Conservation (phyloP, 1,284 basidiomycete genomes). For the Austroboletus novae-zelandiae region DNA sequence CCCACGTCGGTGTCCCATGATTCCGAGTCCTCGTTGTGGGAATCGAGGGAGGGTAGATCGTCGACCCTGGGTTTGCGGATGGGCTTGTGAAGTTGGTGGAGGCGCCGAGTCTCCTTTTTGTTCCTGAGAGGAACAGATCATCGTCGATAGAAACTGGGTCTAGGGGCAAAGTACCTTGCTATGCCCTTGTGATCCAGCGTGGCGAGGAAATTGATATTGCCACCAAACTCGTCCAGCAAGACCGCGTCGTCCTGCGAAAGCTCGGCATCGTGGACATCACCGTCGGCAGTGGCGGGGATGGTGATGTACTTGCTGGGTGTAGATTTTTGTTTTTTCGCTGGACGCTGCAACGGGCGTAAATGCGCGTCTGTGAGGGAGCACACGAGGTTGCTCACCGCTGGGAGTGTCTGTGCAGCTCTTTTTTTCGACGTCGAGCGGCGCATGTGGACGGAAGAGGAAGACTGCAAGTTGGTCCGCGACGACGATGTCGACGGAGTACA, state of each 20-base stretch:
- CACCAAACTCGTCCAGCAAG: constrained; percentile 58
- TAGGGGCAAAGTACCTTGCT: constrained; percentile 50
- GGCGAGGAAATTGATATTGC: constrained; percentile 56
- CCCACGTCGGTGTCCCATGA: constrained; percentile 52
- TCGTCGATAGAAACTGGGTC: constrained; percentile 1
- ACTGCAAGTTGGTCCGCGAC: background rate
- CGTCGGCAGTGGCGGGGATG: constrained; percentile 46
- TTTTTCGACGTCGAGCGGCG: constrained; percentile 23
- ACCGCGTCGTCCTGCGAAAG: constrained; percentile 65
- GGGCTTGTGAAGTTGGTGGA: constrained; percentile 65
- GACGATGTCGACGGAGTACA: constrained; percentile 30
- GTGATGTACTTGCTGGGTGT: constrained; percentile 54
- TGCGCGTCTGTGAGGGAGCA: background rate
- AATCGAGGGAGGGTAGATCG: constrained; percentile 64
- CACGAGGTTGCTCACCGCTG: constrained; percentile 27
- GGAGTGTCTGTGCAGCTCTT: constrained; percentile 34
- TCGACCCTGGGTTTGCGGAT: constrained; percentile 46
- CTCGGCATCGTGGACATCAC: constrained; percentile 45
- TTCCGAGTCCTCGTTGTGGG: constrained; percentile 56
- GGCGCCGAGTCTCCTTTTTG: constrained; percentile 68
- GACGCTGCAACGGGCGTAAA: constrained; percentile 25
- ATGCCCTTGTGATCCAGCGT: constrained; percentile 69
- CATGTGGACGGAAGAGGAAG: constrained; percentile 31
- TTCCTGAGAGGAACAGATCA: constrained; percentile 52
- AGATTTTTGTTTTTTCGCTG: constrained; percentile 45